Base-by-base conservation (phyloP, 148 eudicot genomes). In the Nyssa sinensis region DNA sequence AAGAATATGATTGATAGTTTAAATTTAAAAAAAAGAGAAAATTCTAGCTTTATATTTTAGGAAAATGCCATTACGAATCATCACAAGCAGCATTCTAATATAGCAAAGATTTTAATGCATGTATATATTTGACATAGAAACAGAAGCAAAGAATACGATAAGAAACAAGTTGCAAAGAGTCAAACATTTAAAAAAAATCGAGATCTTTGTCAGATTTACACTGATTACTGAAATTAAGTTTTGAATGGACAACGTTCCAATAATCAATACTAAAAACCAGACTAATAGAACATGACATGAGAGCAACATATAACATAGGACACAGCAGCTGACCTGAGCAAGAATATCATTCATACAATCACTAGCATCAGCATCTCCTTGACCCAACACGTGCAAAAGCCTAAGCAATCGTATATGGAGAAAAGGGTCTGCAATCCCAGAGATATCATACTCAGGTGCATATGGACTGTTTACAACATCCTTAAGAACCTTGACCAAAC, bases 301-400 rank as follows among this genome's bases (percentile, higher is more conserved):
- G 51, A 53, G 65, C 60, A 47, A 74, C 13, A 66, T 32, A 74
- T 7, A 66, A 34, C 69, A 67, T 30, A 67, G 47, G 62, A 75
- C 51, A 71, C 31, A 64, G 47, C 39, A 77, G 66, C 86, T 74
- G 82, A 93, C 99, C 97, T 96, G 99, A 39, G 99, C 99, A 80
- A 96, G 99, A 70, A 96, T 83, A 76, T 96, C 99, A 84, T 88
- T 96, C 99, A 96, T 96, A 76, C 81, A 70, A 74, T 96, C 99
- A 82, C 99, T 96, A 70, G 95, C 95, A 79, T 96, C 98, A 66
- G 91, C 92, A 81, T 96, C 97, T 79, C 98, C 99, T 29, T 89
- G 90, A 67, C 99, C 99, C 86, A 96, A 77, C 66, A 89, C 86
- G 69, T 90, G 74, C 88, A 96, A 83, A 72, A 96, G 86, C 77